Conservation (phyloP, 306 rosid genomes). For the Malus fusca region DNA sequence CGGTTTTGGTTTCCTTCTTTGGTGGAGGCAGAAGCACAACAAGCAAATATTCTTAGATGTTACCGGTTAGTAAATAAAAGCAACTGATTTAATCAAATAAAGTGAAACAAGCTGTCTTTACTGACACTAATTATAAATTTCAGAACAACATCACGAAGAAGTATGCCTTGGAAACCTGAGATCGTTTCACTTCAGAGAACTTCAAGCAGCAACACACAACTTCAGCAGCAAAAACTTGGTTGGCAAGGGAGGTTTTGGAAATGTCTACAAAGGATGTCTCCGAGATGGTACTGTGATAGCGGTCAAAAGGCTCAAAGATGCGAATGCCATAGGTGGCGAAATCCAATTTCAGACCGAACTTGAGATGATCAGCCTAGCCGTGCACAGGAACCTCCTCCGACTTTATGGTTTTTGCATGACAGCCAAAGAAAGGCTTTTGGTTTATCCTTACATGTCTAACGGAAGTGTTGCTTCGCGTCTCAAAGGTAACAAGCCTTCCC, state of each 20-base stretch:
- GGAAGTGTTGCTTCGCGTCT: constrained; percentile 94
- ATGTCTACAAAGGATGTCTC: constrained; percentile 91
- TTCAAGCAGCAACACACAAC: constrained; percentile 77
- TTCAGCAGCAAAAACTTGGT: constrained; percentile 84
- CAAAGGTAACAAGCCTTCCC: constrained; percentile 46
- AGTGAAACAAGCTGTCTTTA: neutral
- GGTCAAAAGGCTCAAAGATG: constrained; percentile 85
- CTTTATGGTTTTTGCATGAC: constrained; percentile 87
- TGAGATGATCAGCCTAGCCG: constrained; percentile 96
- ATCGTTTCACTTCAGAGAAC: constrained; percentile 81
- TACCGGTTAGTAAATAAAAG: constrained; percentile 44
- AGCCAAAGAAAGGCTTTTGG: constrained; percentile 71
- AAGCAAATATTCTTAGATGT: constrained; percentile 84
- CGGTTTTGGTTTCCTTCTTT: constrained; percentile 71
- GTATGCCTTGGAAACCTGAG: constrained; percentile 84
- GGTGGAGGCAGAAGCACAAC: constrained; percentile 86
- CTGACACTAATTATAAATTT: constrained; percentile 2
- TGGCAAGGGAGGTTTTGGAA: constrained; percentile 90
- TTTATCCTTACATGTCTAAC: constrained; percentile 94
- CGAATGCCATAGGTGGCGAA: constrained; percentile 76
- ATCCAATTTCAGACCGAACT: constrained; percentile 90
- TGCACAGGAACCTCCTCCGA: constrained; percentile 86
- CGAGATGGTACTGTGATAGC: constrained; percentile 74
- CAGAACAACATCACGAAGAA: constrained; percentile 70
- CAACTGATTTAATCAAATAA: neutral